phyloP scores from a whole-genome alignment of 2,329 filamentous ascomycete genomes.

The Golovinomyces cichoracearum region DNA sequence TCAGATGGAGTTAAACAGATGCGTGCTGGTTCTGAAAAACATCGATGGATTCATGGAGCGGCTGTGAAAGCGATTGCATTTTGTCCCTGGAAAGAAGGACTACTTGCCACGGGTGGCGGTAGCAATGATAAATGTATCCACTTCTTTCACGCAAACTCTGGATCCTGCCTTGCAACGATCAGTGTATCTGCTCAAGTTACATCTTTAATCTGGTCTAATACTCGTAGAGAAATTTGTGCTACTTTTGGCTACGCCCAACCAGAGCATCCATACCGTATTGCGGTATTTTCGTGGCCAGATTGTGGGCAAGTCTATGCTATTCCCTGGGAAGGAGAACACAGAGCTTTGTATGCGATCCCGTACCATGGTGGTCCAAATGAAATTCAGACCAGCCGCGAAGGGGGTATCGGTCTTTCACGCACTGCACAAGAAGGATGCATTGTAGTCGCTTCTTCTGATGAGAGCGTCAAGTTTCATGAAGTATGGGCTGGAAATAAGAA shows the following conservation, averaged over 20 bases:
- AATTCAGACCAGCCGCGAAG: slow-evolving; percentile 18
- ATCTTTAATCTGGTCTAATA: slow-evolving; percentile 69
- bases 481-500: slow-evolving; percentile 50
- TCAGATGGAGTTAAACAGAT: slow-evolving; percentile 17
- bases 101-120: slow-evolving; percentile 76
- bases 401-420: slow-evolving; percentile 27
- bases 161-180: slow-evolving; percentile 66
- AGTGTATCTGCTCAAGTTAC: slow-evolving; percentile 85
- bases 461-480: slow-evolving; percentile 85
- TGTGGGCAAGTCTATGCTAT: slow-evolving; percentile 67
- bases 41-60: slow-evolving; percentile 55
- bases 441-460: slow-evolving; percentile 74
- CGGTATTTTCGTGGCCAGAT: slow-evolving; percentile 82
- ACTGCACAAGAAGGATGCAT: slow-evolving; percentile 53
- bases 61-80: slow-evolving; percentile 95
- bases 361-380: slow-evolving; percentile 40
- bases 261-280: slow-evolving; percentile 68
- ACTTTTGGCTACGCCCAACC: slow-evolving; percentile 87
- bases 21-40: slow-evolving; percentile 30
- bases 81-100: slow-evolving; percentile 70
- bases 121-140: slow-evolving; percentile 89
- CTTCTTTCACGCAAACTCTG: slow-evolving; percentile 73
- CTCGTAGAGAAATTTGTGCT: slow-evolving; percentile 62
- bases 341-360: slow-evolving; percentile 66
- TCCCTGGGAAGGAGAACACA: slow-evolving; percentile 53